Conservation (phyloP, 116 monocot genomes). For the Phalaenopsis hybrid region DNA sequence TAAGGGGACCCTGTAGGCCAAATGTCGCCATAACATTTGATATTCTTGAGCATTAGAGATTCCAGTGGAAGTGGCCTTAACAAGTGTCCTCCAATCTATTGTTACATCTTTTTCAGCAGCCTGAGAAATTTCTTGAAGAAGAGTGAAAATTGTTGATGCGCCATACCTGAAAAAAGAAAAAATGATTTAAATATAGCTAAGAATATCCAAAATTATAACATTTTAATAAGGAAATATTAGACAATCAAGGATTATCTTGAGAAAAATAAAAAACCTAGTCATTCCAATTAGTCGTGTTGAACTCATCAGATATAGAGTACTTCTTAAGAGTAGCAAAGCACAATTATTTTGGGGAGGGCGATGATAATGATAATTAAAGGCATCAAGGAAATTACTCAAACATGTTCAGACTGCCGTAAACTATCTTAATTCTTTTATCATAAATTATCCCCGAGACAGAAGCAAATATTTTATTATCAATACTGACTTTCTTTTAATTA, state of each 20-base stretch:
- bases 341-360: not conserved
- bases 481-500: not conserved
- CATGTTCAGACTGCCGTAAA: not conserved
- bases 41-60: constrained; percentile 73
- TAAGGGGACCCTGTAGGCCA: constrained; percentile 60
- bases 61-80: constrained; percentile 55
- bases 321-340: not conserved
- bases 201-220: not conserved
- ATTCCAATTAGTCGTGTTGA: not conserved
- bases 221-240: not conserved
- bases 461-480: not conserved
- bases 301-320: not conserved
- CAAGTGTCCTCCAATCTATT: constrained; percentile 75
- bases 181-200: not conserved
- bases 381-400: not conserved
- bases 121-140: constrained; percentile 78
- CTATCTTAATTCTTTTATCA: not conserved
- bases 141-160: constrained; percentile 53
- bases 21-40: constrained; percentile 95
- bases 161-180: constrained; percentile 52
- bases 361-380: not conserved
- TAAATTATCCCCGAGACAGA: not conserved
- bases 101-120: constrained; percentile 21
- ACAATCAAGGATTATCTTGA: constrained; percentile 1
- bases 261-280: not conserved